These are phyloP conservation scores for Scheffersomyces insectosa DNA, from an alignment of 1,139 yeast genomes.

Conservation along the genomic window DNA sequence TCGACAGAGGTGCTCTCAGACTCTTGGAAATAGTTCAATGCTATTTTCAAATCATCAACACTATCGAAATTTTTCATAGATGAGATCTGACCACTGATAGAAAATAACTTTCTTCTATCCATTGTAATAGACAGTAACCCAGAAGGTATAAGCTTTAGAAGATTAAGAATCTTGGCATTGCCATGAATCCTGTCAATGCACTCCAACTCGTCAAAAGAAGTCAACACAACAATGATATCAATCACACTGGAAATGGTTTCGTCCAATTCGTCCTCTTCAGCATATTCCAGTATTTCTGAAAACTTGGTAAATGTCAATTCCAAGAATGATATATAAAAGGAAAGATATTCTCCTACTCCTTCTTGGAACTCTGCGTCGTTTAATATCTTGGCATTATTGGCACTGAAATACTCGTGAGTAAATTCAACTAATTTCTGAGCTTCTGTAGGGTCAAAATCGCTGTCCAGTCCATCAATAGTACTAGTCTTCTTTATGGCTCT, in stretches of 20 bases:
- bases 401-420: slow-evolving; percentile 8
- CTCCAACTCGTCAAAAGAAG: slow-evolving; percentile 18
- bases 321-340: background rate
- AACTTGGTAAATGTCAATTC: slow-evolving; percentile 1
- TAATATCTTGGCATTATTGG: slow-evolving; percentile 3
- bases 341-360: slow-evolving; percentile 1
- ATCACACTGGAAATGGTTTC: slow-evolving; percentile 12
- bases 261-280: slow-evolving; percentile 10
- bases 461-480: background rate
- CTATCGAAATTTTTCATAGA: slow-evolving; percentile 27
- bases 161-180: slow-evolving; percentile 6
- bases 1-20: slow-evolving; percentile 10
- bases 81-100: slow-evolving; percentile 37
- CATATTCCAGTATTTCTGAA: slow-evolving; percentile 7
- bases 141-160: slow-evolving; percentile 7
- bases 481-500: slow-evolving; percentile 2
- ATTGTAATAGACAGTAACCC: slow-evolving; percentile 9
- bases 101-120: slow-evolving; percentile 33
- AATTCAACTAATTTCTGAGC: slow-evolving; percentile 7
- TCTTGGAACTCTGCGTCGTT: slow-evolving; percentile 2
- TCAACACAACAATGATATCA: slow-evolving; percentile 15
- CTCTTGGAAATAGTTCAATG: slow-evolving; percentile 7
- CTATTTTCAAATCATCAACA: slow-evolving; percentile 10
- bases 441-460: slow-evolving; percentile 3
- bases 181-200: slow-evolving; percentile 8